Evolutionary conservation across 2,329 filamentous ascomycete species (phyloP), one percentile per base, ranked within the genome.

Genomic region (Neopestalotiopsis clavispora): DNA sequence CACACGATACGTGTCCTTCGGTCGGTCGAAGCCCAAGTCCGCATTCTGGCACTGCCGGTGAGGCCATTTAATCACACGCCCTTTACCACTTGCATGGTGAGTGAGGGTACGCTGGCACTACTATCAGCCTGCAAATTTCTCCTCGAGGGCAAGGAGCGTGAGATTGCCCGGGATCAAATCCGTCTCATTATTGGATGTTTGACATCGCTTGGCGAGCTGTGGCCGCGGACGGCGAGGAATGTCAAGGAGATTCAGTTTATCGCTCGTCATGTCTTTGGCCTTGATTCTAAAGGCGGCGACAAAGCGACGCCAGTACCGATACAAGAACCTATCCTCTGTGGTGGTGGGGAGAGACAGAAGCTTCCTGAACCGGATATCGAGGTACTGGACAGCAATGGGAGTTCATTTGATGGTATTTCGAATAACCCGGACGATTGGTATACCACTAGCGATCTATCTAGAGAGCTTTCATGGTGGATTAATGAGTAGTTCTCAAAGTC

Each of bases 1-100:
- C 82, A 84, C 67, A 84, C 82, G 1, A 71, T 77, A 10, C 80
- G 81, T 13, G 79, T 80, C 2, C 71, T 83, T 4, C 75, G 77
- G 4, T 74, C 82, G 0, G 77, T 80, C 2, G 78, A 83, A 57
- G 78, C 76, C 1, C 81, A 83, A 40, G 76, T 83, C 23, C 76
- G 77, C 1, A 77, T 84, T 0, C 62, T 84, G 13, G 74, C 81
- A 0, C 69, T 84, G 4, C 81, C 82, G 0, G 73, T 72, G 0
- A 71, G 71, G 2, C 74, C 73, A 13, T 81, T 80, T 52, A 69
- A 75, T 58, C 81, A 84, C 67, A 79, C 76, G 0, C 82, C 82
- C 0, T 84, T 84, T 56, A 74, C 73, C 0, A 80, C 78, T 0
- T 84, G 82, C 73, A 83, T 83, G 80, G 70, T 82, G 13, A 81